Evolutionary conservation across 768 basidiomycete genomes (phyloP), one percentile per base, ranked within the genome.

Genomic region (Rhizopogon sp.): DNA sequence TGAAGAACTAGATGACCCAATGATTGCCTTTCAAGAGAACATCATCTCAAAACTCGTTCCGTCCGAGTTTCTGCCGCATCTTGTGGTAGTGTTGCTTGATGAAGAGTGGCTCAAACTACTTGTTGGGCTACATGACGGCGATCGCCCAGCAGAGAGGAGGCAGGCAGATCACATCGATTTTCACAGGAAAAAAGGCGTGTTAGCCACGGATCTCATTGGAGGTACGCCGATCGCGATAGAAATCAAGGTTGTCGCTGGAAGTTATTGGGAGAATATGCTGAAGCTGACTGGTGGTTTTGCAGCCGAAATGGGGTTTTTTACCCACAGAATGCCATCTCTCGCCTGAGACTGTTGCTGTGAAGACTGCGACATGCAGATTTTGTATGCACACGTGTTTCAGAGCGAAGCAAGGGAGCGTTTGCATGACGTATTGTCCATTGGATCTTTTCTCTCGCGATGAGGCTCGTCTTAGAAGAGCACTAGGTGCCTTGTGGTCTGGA

Each of bases 301-400:
- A 97, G 96, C 96, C 96, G 33, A 99, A 99, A 76, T 99, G 96
- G 95, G 93, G 85, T 3, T 97, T 99, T 70, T 70, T 98, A 39
- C 93, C 96, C 2, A 77, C 75, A 33, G 64, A 78, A 5, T 59
- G 63, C 2, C 78, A 87, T 69, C 75, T 94, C 39, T 87, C 92
- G 6, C 61, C 75, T 3, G 70, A 72, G 39, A 88, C 85, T 1
- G 75, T 69, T 13, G 56, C 63, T 1, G 70, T 83, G 60, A 98
- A 98, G 75, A 75, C 76, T 6, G 72, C 69, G 39, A 86, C 88
- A 14, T 96, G 94, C 73, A 81, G 96, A 59, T 95, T 92, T 69
- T 94, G 93, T 67, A 90, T 98, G 87, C 93, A 98, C 68, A 75
- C 83, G 2, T 76, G 81, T 56, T 64, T 84, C 63, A 83, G 75